Base-by-base conservation (phyloP, 768 basidiomycete species). In the Leucosporidium creatinivorum region DNA sequence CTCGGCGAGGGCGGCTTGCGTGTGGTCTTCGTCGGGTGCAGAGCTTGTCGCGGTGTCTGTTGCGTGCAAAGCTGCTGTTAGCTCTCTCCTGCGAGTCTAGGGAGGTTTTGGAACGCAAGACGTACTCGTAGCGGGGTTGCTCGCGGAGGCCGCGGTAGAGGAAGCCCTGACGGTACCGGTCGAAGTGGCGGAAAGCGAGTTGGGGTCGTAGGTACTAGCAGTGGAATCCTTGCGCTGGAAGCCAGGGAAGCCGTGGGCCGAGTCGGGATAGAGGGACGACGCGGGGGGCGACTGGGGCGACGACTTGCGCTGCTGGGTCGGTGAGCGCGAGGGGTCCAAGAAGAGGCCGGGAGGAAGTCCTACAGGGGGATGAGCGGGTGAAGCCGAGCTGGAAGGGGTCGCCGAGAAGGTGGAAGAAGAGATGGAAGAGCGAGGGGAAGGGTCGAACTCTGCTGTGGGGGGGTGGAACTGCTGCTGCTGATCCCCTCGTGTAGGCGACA, bases 1-100 rank as follows among this genome's bases (percentile, higher is more conserved):
- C 62, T 68, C 67, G 33, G 67, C 70, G 25, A 72, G 62, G 15
- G 65, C 58, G 25, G 65, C 58, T 15, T 69, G 67, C 0, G 64
- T 65, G 60, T 61, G 26, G 21, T 61, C 60, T 30, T 39, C 39
- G n/a, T n/a, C 58, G 39, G 36, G 58, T 25, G 57, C 56, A 15
- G 30, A 1, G 17, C 63, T 3, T 10, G 50, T 50, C 3, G 65
- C 51, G n/a, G 54, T 6, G 15, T 13, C 39, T 44, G 39, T 44
- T 15, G 39, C 8, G 13, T 44, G 30, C 31, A 21, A 26, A 13
- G 7, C 47, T 19, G 7, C 47, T 19, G 15, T 23, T 8, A 23
- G 26, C 21, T 2, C 36, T 8, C 25, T 28, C 3, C 33, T 19
- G 54, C 30, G 54, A n/a, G n/a, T n/a, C n/a, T n/a, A n/a, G n/a